Percentiles rank a stretch among this genome's conserved stretches.
phyloP scores from a whole-genome alignment of 192 early-diverging fungal species.

The Gonapodya sp. region DNA sequence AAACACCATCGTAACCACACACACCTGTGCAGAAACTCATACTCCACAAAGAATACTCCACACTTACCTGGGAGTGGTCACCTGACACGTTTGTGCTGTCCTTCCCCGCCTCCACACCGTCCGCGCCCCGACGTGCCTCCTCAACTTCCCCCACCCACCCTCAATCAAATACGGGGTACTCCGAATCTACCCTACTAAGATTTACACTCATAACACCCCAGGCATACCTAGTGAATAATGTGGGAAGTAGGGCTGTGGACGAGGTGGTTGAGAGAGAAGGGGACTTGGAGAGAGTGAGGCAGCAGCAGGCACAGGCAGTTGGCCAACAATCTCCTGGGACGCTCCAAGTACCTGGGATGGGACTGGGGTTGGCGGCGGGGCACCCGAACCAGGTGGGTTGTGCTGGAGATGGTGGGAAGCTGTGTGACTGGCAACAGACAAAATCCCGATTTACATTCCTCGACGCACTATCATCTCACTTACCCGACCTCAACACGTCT shows the following conservation, averaged over 20 bases:
- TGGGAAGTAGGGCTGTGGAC: conserved; percentile 20
- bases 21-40: conserved; percentile 18
- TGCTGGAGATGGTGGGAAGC: neutral
- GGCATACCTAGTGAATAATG: conserved; percentile 26
- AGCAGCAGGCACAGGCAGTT: neutral
- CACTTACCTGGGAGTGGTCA: conserved; percentile 14
- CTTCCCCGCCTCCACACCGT: neutral
- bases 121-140: neutral
- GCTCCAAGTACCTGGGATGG: too few relatives aligned
- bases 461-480: too few relatives aligned
- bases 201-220: conserved; percentile 25
- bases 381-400: neutral
- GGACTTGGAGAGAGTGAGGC: conserved; percentile 6
- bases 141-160: neutral
- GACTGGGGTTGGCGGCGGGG: neutral
- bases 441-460: too few relatives aligned
- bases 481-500: too few relatives aligned
- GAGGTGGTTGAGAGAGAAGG: conserved; percentile 16
- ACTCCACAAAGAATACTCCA: conserved; percentile 10
- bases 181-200: neutral
- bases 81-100: conserved; percentile 12
- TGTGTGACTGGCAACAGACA: too few relatives aligned
- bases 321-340: neutral
- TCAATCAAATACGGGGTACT: neutral
- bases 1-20: conserved; percentile 15